A percentile compares a stretch with the other conserved stretches of the same genome.
phyloP scores from a whole-genome alignment of 2,329 filamentous ascomycete genomes.

The Stagonosporopsis chrysanthemi region DNA sequence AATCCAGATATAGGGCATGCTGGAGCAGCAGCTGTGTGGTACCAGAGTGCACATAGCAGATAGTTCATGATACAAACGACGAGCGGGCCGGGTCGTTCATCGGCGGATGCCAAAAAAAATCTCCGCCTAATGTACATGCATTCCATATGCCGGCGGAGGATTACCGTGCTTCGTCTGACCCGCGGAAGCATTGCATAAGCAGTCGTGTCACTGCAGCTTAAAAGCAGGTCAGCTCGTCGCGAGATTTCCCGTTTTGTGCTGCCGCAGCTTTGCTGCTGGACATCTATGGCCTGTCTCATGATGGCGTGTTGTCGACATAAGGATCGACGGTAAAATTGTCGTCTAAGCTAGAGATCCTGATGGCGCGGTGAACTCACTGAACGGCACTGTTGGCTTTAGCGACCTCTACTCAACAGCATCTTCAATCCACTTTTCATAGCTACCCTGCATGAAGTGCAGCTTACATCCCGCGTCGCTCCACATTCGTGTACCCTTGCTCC shows the following conservation, averaged over 20 bases:
- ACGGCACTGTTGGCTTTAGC: constrained; percentile 10
- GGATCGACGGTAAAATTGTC: constrained; percentile 4
- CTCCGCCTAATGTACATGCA: constrained; percentile 1
- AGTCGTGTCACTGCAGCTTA: constrained; percentile 8
- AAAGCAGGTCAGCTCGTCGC: constrained; percentile 9
- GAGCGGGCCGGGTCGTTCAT: constrained; percentile 5
- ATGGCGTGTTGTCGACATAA: constrained; percentile 11
- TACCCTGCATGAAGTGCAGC: constrained; percentile 13
- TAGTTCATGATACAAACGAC: neutral
- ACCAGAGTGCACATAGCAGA: neutral
- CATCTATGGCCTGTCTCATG: neutral
- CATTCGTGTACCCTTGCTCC: constrained; percentile 9
- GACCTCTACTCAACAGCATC: constrained; percentile 15
- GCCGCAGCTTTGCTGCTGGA: neutral
- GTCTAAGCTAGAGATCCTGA: constrained; percentile 8
- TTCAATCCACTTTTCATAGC: constrained; percentile 4
- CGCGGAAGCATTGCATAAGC: constrained; percentile 10
- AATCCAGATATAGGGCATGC: neutral
- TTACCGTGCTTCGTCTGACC: constrained; percentile 4
- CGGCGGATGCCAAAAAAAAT: constrained; percentile 8
- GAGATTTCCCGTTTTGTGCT: neutral
- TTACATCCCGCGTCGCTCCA: neutral
- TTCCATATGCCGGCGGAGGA: neutral
- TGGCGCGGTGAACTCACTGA: constrained; percentile 16
- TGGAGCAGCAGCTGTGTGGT: neutral